Base-by-base conservation (phyloP, 257 asterid genomes). In the Pogostemon cablin region DNA sequence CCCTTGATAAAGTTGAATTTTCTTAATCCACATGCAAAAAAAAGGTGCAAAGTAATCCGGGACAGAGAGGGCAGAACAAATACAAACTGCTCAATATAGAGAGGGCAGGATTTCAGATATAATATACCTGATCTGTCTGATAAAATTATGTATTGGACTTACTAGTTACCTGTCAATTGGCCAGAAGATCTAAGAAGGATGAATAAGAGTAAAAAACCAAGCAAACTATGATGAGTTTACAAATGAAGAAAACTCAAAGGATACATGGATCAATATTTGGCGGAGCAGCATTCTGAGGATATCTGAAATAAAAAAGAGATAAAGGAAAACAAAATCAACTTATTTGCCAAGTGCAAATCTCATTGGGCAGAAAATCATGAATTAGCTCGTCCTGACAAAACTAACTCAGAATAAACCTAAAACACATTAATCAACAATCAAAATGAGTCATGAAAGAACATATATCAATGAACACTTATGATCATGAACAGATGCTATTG, bases 221-320 rank as follows among this genome's bases (percentile, higher is more conserved):
- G 40, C 9, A 17, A 75, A 68, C 49, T 9, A 46, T 17, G 10
- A 78, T 52, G 39, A 73, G 54, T 65, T 59, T 11, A 67, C 17
- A 39, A 15, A 42, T 46, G 9, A 40, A 68, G 42, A 62, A 56
- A 53, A 56, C 35, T 63, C 54, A 85, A 25, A 89, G 98, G 98
- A 92, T 92, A 92, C 98, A 83, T 69, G 95, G 96, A 71, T 88
- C 95, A 64, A 93, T 84, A 84, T 87, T 89, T 66, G 95, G 93
- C 65, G 99, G 99, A 77, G 89, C 75, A 34, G 96, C 91, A 81
- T 86, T 89, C 79, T 83, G 77, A 41, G 86, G 50, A 75, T 93
- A 93, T 77, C 99, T 93, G 98, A 80, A 53, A 42, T 15, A 82
- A 75, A 49, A 72, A 52, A 65, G 25, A 67, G 3, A 62, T 6